These are phyloP conservation scores for Cladobotryum mycophilum DNA, from an alignment of 2,329 filamentous ascomycete genomes.

Conservation along the genomic window DNA sequence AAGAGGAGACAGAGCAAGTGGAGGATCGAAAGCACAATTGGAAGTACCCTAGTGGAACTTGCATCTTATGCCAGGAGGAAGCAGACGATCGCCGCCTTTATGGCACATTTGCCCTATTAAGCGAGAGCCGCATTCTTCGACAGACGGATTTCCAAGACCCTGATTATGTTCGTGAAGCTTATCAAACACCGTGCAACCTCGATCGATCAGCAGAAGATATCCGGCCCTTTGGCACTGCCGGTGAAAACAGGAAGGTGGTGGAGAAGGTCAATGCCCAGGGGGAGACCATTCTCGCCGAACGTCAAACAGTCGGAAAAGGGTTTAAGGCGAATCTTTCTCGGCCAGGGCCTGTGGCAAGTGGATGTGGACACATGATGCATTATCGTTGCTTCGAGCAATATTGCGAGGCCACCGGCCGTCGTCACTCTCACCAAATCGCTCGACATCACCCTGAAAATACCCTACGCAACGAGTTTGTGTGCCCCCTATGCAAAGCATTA, in stretches of 20 bases:
- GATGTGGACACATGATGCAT: conserved; percentile 98
- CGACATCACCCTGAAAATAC: conserved; percentile 85
- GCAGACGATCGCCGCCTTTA: conserved; percentile 84
- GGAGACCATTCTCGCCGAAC: conserved; percentile 63
- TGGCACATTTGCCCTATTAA: conserved; percentile 87
- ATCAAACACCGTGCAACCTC: conserved; percentile 70
- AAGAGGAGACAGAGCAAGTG: conserved; percentile 50
- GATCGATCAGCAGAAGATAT: conserved; percentile 78
- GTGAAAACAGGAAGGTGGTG: conserved; percentile 74
- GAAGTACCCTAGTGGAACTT: conserved; percentile 89
- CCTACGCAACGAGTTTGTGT: conserved; percentile 81
- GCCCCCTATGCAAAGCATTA: conserved; percentile 91
- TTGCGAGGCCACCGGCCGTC: conserved; percentile 71
- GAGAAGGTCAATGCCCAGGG: conserved; percentile 71
- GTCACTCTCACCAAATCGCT: conserved; percentile 89
- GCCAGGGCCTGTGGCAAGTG: conserved; percentile 75
- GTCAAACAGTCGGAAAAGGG: conserved; percentile 81
- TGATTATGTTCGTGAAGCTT: conserved; percentile 78
- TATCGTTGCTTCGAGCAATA: conserved; percentile 93
- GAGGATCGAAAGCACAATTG: conserved; percentile 62
- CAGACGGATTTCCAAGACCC: conserved; percentile 77
- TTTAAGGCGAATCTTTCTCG: conserved; percentile 65
- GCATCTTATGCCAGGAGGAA: conserved; percentile 94
- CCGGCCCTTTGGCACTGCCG: conserved; percentile 84
- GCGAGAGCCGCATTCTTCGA: conserved; percentile 77